Percentiles rank a stretch among this genome's conserved stretches.
phyloP scores from a whole-genome alignment of 2,329 filamentous ascomycete species.

The Phialophora expanda region DNA sequence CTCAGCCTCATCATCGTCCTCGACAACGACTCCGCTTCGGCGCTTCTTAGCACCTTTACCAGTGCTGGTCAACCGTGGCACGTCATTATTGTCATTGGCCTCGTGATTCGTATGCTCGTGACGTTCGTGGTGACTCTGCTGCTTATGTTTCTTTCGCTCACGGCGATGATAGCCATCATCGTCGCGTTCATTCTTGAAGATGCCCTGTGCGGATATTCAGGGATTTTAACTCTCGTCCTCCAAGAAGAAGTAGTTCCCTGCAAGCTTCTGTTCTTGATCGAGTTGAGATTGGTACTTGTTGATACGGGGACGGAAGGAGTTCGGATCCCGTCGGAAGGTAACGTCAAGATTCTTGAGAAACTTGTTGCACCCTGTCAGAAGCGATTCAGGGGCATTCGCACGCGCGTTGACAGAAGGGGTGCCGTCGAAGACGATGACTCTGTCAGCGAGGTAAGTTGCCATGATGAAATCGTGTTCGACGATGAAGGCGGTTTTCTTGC shows the following conservation, averaged over 20 bases:
- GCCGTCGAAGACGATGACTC: constrained; percentile 98
- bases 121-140: constrained; percentile 41
- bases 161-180: constrained; percentile 25
- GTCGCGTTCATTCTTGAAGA: constrained; percentile 38
- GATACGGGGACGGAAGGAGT: constrained; percentile 94
- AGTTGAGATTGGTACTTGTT: constrained; percentile 96
- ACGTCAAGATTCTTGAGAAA: constrained; percentile 98
- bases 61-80: constrained; percentile 50
- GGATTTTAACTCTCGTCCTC: constrained; percentile 80
- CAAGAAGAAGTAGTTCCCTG: constrained; percentile 97
- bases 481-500: constrained; percentile 98
- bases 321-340: constrained; percentile 96
- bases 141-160: constrained; percentile 24
- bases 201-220: constrained; percentile 54
- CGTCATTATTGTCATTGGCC: constrained; percentile 46
- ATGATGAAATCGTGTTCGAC: constrained; percentile 99
- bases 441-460: constrained; percentile 81
- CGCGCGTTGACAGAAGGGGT: constrained; percentile 85
- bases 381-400: constrained; percentile 87
- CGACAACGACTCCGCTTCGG: constrained; percentile 59
- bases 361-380: constrained; percentile 92
- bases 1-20: constrained; percentile 70
- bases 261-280: constrained; percentile 94
- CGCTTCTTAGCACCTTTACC: constrained; percentile 47
- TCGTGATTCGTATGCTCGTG: constrained; percentile 44